Base-by-base conservation (phyloP, 805 yeast species). In the Pachysolen tannophilus region DNA sequence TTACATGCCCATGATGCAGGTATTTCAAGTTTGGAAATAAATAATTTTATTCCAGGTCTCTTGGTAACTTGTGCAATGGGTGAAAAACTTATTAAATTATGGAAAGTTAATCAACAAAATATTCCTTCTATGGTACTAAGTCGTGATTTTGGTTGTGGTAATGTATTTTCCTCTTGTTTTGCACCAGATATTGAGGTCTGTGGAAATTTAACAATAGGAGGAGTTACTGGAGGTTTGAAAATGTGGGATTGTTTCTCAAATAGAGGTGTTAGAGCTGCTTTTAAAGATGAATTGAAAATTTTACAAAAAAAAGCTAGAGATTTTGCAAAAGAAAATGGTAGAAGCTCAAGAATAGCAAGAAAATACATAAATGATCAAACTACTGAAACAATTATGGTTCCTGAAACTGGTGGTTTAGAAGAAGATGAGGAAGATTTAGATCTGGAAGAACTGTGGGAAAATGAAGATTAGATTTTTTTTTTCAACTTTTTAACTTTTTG, bases 1-100 rank as follows among this genome's bases (percentile, higher is more conserved):
- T 67, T 92, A 47, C 95, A 92, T 58, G 97, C 97, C 2, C 98
- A 92, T 56, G 97, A 92, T 60, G 74, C 94, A 3, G 97, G 95
- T 42, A 81, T 92, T 42, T 81, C 96, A 4, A 68, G 90, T 2
- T 69, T 92, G 46, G 81, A 80, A 45, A 69, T 79, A 25, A 88
- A 85, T 60, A 53, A 55, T 18, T 72, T 64, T 52, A 55, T 86
- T 21, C 78, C 79, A 18, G 92, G 90, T 14, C 61, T 84, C 67
- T 58, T 92, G 52, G 75, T 78, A 17, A 85, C 97, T 1, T 79
- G 92, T 33, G 95, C 96, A 5, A 82, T 83, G 87, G 84, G 88
- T 37, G 98, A 92, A 49, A 84, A 83, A 58, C 59, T 62, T 9
- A 75, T 87, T 36, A 92, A 92, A 58, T 62, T 92, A 34, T 92